Evolutionary conservation across 75 land plant species (phyloP).

Genomic region (Picea sitchensis): DNA sequence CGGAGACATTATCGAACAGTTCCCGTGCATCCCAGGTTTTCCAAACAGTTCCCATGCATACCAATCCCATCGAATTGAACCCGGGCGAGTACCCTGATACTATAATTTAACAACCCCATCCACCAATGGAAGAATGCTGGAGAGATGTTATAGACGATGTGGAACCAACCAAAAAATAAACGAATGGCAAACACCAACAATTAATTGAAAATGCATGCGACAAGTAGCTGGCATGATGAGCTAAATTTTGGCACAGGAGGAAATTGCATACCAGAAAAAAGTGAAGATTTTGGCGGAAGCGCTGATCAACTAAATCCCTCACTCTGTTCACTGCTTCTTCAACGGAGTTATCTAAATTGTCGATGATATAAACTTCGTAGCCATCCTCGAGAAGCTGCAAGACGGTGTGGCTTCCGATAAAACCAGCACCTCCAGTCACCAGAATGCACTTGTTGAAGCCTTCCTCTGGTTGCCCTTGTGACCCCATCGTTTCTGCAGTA

Average conservation of each 20-base stretch:
- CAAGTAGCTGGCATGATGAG: background rate
- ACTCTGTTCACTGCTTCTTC: constrained; percentile 67
- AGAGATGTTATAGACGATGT: background rate
- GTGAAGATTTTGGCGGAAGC: constrained; percentile 38
- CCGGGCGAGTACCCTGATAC: too few species aligned
- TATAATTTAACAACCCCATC: background rate
- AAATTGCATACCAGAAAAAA: constrained; percentile 45
- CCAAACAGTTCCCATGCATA: too few species aligned
- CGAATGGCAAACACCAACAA: background rate
- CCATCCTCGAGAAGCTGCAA: constrained; percentile 74
- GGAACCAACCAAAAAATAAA: constrained; percentile 3
- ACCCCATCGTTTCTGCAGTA: background rate
- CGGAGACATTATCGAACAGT: too few species aligned
- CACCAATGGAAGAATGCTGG: background rate
- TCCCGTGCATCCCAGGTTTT: too few species aligned
- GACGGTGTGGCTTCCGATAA: constrained; percentile 78
- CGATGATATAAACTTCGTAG: constrained; percentile 62
- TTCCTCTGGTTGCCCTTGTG: background rate
- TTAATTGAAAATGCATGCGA: background rate
- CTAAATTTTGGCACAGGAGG: background rate
- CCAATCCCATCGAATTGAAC: too few species aligned
- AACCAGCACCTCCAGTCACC: constrained; percentile 94
- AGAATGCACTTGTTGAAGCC: constrained; percentile 25
- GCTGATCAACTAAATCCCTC: constrained; percentile 48
- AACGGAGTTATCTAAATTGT: constrained; percentile 67